A percentile compares a stretch with the other conserved stretches of the same genome.
phyloP scores from a whole-genome alignment of 225 moss, liverwort and hornwort species.

The Pleurozium schreberi region DNA sequence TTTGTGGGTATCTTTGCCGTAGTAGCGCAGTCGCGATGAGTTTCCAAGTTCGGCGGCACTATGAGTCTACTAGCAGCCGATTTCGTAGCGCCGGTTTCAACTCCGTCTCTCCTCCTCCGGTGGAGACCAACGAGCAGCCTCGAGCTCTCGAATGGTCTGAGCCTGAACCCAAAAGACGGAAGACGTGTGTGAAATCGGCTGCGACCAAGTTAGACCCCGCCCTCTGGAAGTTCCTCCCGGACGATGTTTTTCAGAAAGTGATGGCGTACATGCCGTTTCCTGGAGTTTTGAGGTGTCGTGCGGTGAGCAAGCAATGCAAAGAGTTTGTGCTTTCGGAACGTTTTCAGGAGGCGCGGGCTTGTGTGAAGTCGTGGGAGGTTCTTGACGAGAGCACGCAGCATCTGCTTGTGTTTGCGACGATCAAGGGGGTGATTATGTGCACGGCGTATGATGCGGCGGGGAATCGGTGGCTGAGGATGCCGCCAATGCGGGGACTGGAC shows the following conservation, averaged over 20 bases:
- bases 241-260: conserved; percentile 20
- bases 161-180: conserved; percentile 6
- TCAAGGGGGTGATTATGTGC: conserved; percentile 17
- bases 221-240: conserved; percentile 15
- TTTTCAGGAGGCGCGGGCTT: conserved; percentile 20
- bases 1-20: background rate
- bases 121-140: background rate
- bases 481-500: conserved; percentile 27
- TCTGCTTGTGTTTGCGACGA: conserved; percentile 29
- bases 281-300: conserved; percentile 5
- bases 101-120: background rate
- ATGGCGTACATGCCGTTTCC: conserved; percentile 15
- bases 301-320: conserved; percentile 11
- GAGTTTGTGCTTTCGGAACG: conserved; percentile 27
- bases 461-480: conserved; percentile 30
- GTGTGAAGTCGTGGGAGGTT: conserved; percentile 7
- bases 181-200: background rate
- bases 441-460: conserved; percentile 14
- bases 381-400: conserved; percentile 4
- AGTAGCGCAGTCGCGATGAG: conserved; percentile 2
- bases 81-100: conserved; percentile 14
- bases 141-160: background rate
- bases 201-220: conserved; percentile 6
- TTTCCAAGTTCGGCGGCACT: conserved; percentile 7
- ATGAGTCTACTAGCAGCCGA: background rate